Evolutionary conservation across 2,329 filamentous ascomycete genomes (phyloP), one percentile per base, ranked within the genome.

Genomic region (Penicillium sp.): DNA sequence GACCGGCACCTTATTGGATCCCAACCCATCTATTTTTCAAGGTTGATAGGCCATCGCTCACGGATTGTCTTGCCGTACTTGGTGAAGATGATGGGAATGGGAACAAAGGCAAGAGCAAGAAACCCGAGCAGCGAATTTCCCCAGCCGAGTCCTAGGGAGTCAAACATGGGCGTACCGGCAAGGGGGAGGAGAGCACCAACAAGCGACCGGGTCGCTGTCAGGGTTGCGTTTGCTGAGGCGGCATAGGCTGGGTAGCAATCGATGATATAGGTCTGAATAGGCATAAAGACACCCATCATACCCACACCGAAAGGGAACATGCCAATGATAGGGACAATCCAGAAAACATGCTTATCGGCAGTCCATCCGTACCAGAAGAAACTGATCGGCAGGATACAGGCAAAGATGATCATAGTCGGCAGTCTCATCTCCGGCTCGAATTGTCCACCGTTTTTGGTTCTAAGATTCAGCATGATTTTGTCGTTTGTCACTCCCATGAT

Each of bases 211-310:
- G 84, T 72, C 3, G 85, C 78, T 0, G 82, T 81, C n/a, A 82
- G 77, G 0, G 80, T 81, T 0, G 82, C 83, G 27, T 82, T 80
- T 0, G 81, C 81, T 50, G 70, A 75, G 0, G 80, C 80, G 0
- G 80, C 79, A 52, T 74, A 68, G 10, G 72, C 75, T 0, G 76
- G 74, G 16, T 79, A 79, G 56, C 78, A 80, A 58, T 88, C 85
- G 21, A 89, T 81, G 9, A 87, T 75, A 62, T 89, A 89, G 16
- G 84, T 86, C 50, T 86, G 82, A 44, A 84, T 80, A 31, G 82
- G 82, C 68, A 70, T 64, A 37, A 84, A 82, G n/a, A 71, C 58
- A 2, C 67, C 64, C 55, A 85, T 84, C 16, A 82, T 78, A 0
- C 84, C 84, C 2, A 78, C 73, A 0, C 82, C 80, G 29, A 85